A percentile compares a stretch with the other conserved stretches of the same genome.
phyloP scores from a whole-genome alignment of 192 early-diverging fungal genomes.

The Thamnidium elegans region DNA sequence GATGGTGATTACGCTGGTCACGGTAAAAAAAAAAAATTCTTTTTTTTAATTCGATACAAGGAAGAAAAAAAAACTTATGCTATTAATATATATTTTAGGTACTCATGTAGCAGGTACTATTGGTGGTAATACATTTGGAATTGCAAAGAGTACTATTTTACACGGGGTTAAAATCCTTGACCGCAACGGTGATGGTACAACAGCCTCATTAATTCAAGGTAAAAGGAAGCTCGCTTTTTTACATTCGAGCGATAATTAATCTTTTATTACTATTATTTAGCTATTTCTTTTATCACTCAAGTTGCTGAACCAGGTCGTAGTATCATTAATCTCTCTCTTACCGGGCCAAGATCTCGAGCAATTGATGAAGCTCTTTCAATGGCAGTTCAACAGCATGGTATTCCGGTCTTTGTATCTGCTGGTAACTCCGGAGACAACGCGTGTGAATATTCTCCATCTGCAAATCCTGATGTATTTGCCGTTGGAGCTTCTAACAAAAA shows the following conservation, averaged over 20 bases:
- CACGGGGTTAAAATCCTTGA: slow-evolving; percentile 63
- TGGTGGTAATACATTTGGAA: slow-evolving; percentile 51
- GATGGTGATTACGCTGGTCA: slow-evolving; percentile 41
- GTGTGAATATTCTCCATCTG: slow-evolving; percentile 56
- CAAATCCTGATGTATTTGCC: slow-evolving; percentile 37
- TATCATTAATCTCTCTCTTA: slow-evolving; percentile 62
- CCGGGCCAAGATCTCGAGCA: slow-evolving; percentile 44
- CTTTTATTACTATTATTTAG: not conserved
- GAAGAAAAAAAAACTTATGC: not conserved
- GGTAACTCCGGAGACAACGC: slow-evolving; percentile 59
- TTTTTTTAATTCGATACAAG: not conserved
- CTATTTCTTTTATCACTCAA: slow-evolving; percentile 21
- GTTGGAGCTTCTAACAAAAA: slow-evolving; percentile 45
- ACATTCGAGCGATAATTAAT: not conserved
- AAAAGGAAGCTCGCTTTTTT: slow-evolving; percentile 14
- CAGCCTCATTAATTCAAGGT: slow-evolving; percentile 49
- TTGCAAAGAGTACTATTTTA: slow-evolving; percentile 59
- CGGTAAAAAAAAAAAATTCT: slow-evolving; percentile 25
- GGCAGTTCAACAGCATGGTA: slow-evolving; percentile 26
- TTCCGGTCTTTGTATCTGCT: slow-evolving; percentile 55
- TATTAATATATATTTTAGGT: slow-evolving; percentile 8
- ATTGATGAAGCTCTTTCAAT: slow-evolving; percentile 42
- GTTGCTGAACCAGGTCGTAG: slow-evolving; percentile 22
- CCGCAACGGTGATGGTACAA: slow-evolving; percentile 47
- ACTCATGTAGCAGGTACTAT: slow-evolving; percentile 33